These are phyloP conservation scores for Lachnellula suecica DNA, from an alignment of 2,329 filamentous ascomycete species.

Conservation along the genomic window DNA sequence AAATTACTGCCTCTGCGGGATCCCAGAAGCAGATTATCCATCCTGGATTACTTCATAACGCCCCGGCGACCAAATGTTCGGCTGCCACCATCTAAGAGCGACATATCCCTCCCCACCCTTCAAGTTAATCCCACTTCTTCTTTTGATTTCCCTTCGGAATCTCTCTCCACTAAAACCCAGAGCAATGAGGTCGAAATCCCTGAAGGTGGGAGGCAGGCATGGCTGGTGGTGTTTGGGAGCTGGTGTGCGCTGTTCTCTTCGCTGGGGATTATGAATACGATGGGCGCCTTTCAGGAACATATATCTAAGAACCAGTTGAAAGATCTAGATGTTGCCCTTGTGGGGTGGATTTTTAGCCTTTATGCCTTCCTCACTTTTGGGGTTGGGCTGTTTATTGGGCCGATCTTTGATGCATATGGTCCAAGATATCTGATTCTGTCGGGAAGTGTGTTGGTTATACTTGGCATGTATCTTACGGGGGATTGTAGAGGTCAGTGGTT, in stretches of 20 bases:
- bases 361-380: conserved; percentile 41
- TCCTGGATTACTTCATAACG: not conserved
- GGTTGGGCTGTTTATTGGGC: conserved; percentile 20
- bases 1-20: not conserved
- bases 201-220: conserved; percentile 77
- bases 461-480: not conserved
- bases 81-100: too few relatives aligned
- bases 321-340: conserved; percentile 46
- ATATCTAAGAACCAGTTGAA: conserved; percentile 69
- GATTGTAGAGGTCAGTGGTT: not conserved
- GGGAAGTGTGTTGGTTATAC: conserved; percentile 6
- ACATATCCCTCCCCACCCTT: too few relatives aligned
- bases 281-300: conserved; percentile 80
- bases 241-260: conserved; percentile 76
- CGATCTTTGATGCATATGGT: conserved; percentile 21
- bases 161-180: not conserved
- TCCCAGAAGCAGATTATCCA: not conserved
- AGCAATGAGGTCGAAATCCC: conserved; percentile 41
- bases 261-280: conserved; percentile 77
- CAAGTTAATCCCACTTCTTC: not conserved
- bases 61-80: not conserved
- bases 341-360: conserved; percentile 57
- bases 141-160: not conserved
- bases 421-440: conserved; percentile 38
- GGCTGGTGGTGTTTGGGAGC: conserved; percentile 83